Evolutionary conservation across 2,329 filamentous ascomycete species (phyloP), one percentile per base, ranked within the genome.

Genomic region (Botrytis tulipae): DNA sequence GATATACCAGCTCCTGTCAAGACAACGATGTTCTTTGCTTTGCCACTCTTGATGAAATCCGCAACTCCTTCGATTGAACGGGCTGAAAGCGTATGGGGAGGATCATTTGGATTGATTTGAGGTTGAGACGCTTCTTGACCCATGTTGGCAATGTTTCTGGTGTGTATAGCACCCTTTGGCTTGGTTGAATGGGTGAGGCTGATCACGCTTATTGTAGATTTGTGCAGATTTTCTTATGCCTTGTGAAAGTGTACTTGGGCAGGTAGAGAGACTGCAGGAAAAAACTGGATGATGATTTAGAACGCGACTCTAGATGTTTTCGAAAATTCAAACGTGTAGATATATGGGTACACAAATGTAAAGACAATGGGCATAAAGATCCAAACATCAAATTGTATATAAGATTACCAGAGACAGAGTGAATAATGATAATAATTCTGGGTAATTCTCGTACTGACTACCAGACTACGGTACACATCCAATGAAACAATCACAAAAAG

Each of bases 1-100:
- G 91, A 93, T 77, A 98, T 97, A 66, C 95, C 95, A 20, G 95
- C 95, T 74, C 95, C 95, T 3, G 93, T 94, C 89, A 98, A 90
- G 75, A 98, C 92, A 37, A 97, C 93, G 73, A 99, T 92, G 68
- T 87, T 87, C 78, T 87, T 87, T 48, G 87, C 90, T 67, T 87
- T 82, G 63, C 91, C 92, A 79, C 90, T 86, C 77, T 89, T 90
- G 82, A 99, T 95, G 79, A 93, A 91, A 42, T 92, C 87, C n/a
- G 94, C 95, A 57, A 98, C 85, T 6, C 89, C 92, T 29, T 91
- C 86, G 22, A 98, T 82, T 42, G 87, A 92, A 73, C 94, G 90
- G 46, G 87, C 88, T 60, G 87, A 84, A 22, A 98, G 86, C 0
- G 90, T 93, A 71, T 85, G 80, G 1, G 95, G 89, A 54, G 84